These are phyloP conservation scores for Phascolomyces articulosus DNA, from an alignment of 371 early-diverging fungal genomes.

Conservation along the genomic window DNA sequence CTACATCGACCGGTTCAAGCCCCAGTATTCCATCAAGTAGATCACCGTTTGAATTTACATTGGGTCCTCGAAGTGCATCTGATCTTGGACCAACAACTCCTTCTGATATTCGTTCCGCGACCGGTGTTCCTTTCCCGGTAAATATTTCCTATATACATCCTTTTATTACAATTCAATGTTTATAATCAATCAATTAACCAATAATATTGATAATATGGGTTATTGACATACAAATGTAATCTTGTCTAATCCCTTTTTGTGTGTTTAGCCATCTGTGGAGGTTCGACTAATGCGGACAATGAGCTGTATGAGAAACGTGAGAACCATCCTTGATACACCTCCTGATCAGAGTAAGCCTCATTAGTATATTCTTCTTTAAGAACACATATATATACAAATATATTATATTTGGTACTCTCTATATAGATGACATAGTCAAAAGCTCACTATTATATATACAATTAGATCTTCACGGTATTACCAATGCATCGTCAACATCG, in stretches of 20 bases:
- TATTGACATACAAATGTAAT: too few species aligned
- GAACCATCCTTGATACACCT: conserved; percentile 38
- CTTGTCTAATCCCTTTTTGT: background rate
- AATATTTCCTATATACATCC: background rate
- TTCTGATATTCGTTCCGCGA: conserved; percentile 1
- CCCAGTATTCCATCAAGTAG: background rate
- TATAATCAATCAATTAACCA: background rate
- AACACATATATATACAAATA: background rate
- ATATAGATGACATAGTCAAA: too few species aligned
- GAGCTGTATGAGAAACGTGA: conserved; percentile 47
- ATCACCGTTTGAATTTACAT: conserved; percentile 3
- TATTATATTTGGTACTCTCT: background rate
- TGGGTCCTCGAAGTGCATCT: conserved; percentile 4
- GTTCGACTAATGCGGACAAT: conserved; percentile 47
- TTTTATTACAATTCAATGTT: too few species aligned
- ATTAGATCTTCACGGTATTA: conserved; percentile 13
- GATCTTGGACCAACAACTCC: background rate
- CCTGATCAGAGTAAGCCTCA: conserved; percentile 31
- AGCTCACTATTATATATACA: background rate
- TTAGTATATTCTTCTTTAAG: background rate
- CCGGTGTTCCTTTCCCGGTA: background rate
- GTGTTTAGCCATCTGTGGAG: conserved; percentile 43
- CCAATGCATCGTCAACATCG: conserved; percentile 25
- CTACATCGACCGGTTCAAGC: background rate
- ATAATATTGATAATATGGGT: too few species aligned